Evolutionary conservation across 495 filamentous ascomycete species (phyloP).

Genomic region (Neurospora sublineolata): DNA sequence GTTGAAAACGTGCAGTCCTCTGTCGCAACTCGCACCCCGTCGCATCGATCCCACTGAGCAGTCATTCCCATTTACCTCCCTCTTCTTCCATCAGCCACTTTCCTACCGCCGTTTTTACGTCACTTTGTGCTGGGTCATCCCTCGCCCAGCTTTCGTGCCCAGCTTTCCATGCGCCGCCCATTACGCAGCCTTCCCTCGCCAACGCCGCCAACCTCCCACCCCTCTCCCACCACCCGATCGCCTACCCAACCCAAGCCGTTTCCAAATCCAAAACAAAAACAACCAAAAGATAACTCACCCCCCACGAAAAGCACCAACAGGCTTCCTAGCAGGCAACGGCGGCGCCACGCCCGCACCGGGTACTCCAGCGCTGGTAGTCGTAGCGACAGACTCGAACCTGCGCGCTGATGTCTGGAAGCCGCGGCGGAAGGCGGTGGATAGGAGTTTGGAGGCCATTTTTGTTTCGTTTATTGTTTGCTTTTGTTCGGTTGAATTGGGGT

Average conservation of each 20-base stretch:
- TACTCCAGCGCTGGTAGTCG: background rate
- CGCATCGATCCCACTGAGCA: background rate
- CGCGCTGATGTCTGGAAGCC: conserved; percentile 37
- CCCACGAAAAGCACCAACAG: conserved; percentile 84
- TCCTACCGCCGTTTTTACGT: no score
- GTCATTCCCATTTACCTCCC: background rate
- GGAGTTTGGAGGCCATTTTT: conserved; percentile 37
- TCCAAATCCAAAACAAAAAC: background rate
- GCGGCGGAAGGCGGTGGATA: conserved; percentile 21
- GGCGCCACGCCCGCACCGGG: conserved; percentile 6
- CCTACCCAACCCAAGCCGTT: background rate
- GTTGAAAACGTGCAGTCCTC: background rate
- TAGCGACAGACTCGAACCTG: conserved; percentile 23
- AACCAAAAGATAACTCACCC: conserved; percentile 48
- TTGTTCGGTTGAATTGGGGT: background rate
- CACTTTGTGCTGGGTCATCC: no score
- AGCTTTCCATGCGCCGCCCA: no score
- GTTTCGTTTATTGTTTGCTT: background rate
- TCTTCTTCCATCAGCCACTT: background rate
- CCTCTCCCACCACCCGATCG: background rate
- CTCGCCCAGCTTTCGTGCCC: no score
- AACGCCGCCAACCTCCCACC: no score
- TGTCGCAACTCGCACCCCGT: background rate
- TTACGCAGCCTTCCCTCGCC: no score
- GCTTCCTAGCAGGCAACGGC: conserved; percentile 60